Base-by-base conservation (phyloP, 2,329 filamentous ascomycete species). In the Phialophora tarda region DNA sequence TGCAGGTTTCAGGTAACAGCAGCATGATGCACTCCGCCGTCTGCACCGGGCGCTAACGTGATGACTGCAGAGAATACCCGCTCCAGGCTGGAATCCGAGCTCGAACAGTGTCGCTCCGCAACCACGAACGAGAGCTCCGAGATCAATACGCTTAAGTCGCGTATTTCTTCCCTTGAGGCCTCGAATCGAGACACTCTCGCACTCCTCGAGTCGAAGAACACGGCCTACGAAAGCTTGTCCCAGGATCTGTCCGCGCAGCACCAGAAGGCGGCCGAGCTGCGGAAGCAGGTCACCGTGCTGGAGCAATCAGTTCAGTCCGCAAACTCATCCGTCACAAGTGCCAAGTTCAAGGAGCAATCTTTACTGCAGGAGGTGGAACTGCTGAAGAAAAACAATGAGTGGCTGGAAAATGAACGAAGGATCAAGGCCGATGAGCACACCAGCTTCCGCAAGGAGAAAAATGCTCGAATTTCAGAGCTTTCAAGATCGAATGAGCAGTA, bases 371-470 rank as follows among this genome's bases (percentile, higher is more conserved):
- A 98, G 77, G 85, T 98, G 41, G 92, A 96, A 50, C 84, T 96
- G 63, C 88, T 94, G 21, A 93, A 92, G 76, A 91, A 90, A 74
- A 97, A 93, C 80, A 91, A 92, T 71, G 94, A 98, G 73, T 99
- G 93, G 91, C 90, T 95, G 63, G 92, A 97, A 75, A 88, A 85
- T 50, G 95, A 99, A 78, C 85, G 98, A 24, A 94, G 96, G 81
- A 93, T 91, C 0, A 96, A 97, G 80, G 89, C 87, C 68, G 87
- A 89, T 8, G 95, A 99, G 76, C 88, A 92, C 56, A 86, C 94
- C 71, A 97, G 93, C 75, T 94, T 91, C 78, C 88, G 95, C 69
- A 98, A 97, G 76, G 95, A 99, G 76, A 98, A 97, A 83, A 91
- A 91, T 69, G 89, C 92, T 1, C 90, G 91, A 47, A 92, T 98